Conservation (phyloP, 1,284 basidiomycete species). For the Spongiforma sp. region DNA sequence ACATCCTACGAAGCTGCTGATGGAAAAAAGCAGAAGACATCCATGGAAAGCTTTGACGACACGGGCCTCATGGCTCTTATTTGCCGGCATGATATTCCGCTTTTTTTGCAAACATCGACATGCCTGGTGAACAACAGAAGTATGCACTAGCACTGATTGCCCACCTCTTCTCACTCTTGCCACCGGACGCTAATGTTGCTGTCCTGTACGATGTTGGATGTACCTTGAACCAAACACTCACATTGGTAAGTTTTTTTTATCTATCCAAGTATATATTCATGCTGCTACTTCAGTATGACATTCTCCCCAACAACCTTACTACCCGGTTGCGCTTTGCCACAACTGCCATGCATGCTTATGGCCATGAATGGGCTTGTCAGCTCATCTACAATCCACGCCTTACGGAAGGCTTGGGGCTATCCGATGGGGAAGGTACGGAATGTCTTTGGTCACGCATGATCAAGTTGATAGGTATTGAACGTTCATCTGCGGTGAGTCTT, state of each 20-base stretch:
- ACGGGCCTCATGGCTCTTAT: slow-evolving; percentile 5
- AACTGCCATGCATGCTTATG: background rate
- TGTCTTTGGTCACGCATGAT: slow-evolving; percentile 7
- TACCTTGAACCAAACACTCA: slow-evolving; percentile 1
- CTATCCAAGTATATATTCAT: background rate
- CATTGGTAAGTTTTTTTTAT: background rate
- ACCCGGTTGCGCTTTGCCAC: background rate
- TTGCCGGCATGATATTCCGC: slow-evolving; percentile 3
- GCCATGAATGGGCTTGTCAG: slow-evolving; percentile 1
- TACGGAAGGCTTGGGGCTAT: background rate
- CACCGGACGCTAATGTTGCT: background rate
- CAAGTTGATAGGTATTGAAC: slow-evolving; percentile 8
- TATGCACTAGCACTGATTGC: background rate
- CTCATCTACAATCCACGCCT: background rate
- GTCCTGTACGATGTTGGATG: slow-evolving; percentile 8
- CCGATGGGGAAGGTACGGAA: slow-evolving; percentile 5
- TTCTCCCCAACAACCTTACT: background rate
- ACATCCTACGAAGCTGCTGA: slow-evolving; percentile 6
- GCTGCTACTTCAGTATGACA: background rate
- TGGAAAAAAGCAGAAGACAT: slow-evolving; percentile 3
- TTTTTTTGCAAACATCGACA: slow-evolving; percentile 7
- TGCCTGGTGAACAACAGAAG: slow-evolving; percentile 8
- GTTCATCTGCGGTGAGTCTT: slow-evolving; percentile 10
- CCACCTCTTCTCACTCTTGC: slow-evolving; percentile 5
- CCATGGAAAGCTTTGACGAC: slow-evolving; percentile 5